Evolutionary conservation across 495 filamentous ascomycete species (phyloP), one percentile per base, ranked within the genome.

Genomic region (Talaromyces thailandensis): DNA sequence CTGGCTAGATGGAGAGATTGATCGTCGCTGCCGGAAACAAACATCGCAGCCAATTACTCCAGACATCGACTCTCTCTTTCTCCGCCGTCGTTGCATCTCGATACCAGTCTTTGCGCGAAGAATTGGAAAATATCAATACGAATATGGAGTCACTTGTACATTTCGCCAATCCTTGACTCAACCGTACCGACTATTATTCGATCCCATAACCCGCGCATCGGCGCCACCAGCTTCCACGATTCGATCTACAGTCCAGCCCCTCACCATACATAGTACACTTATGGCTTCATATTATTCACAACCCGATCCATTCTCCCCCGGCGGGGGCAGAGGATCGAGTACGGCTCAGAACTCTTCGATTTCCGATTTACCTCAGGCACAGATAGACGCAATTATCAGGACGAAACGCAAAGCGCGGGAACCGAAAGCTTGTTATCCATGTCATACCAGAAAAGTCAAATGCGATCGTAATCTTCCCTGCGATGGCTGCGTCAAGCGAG

Each of bases 381-480:
- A 81, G 63, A 75, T 81, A 56, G 78, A 81, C 61, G 78, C 78
- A 40, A 81, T 81, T 29, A 81, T 81, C 60, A 74, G 78, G 56
- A 76, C 76, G 32, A 81, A 81, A 65, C 77, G 77, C 64, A 70
- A 76, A 57, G 76, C 77, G 52, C 77, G 77, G 64, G 76, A 79
- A 63, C 78, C 76, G 64, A 80, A 80, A 69, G 78, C 77, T 21
- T 80, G 77, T 60, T 70, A 78, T 53, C 72, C 76, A n/a, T 80
- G 77, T 58, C 77, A 76, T 58, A 72, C 75, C 51, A 76, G 77
- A 66, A 80, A 81, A 68, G 76, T 81, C 55, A 88, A 87, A 73
- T 90, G 87, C 71, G 86, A 89, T 73, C 88, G 88, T 72, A 84
- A 88, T 63, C 79, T 84, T 61, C 87, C 87, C 6, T 90, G 87